phyloP scores from a whole-genome alignment of 1,284 basidiomycete genomes.

The Phellinidium pouzarii region DNA sequence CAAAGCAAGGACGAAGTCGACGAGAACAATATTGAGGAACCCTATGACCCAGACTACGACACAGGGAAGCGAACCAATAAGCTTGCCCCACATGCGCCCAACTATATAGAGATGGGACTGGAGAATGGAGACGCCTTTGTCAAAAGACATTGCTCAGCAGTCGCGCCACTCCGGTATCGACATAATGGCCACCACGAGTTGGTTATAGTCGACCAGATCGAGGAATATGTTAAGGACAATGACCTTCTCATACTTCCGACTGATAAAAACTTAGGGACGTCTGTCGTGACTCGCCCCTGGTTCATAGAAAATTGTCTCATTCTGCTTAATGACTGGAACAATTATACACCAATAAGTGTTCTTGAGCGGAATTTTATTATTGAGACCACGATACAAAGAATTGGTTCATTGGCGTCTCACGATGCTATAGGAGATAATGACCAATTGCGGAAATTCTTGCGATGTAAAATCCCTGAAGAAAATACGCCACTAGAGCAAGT shows the following conservation, averaged over 20 bases:
- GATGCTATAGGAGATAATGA: not conserved
- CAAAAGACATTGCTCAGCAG: not conserved
- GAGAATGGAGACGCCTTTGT: not conserved
- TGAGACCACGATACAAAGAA: not conserved
- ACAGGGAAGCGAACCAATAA: not conserved
- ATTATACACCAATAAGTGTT: not conserved
- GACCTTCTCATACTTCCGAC: conserved; percentile 14
- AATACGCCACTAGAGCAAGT: not conserved
- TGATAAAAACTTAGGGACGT: conserved; percentile 13
- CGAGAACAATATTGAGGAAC: no score
- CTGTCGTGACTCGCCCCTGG: conserved; percentile 13
- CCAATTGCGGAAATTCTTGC: not conserved
- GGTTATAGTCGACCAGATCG: not conserved
- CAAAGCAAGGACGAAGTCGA: no score
- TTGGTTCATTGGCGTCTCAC: not conserved
- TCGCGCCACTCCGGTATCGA: no score
- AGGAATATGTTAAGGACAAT: not conserved
- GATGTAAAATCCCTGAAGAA: not conserved
- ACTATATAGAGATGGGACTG: not conserved
- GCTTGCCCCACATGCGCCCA: not conserved
- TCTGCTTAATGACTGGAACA: conserved; percentile 6
- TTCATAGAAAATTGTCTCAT: conserved; percentile 10
- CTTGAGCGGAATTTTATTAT: not conserved
- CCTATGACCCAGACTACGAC: conserved; percentile 4
- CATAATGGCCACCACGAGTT: not conserved